Evolutionary conservation across 371 early-diverging fungal species (phyloP).

Genomic region (Mortierella sp.): DNA sequence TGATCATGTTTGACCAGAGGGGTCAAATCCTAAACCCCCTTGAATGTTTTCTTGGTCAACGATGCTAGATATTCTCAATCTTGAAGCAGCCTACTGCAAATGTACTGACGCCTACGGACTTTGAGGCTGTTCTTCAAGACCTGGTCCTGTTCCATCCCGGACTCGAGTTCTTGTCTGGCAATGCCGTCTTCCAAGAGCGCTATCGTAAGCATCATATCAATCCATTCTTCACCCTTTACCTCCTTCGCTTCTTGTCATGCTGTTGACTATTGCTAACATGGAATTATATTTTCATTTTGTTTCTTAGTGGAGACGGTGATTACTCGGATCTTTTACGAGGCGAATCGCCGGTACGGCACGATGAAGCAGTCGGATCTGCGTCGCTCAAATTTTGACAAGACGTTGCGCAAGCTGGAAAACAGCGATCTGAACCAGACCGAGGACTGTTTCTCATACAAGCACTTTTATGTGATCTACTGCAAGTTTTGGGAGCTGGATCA

Average conservation of each 20-base stretch:
- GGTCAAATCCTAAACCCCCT: no score
- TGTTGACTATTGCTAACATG: background rate
- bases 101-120: conserved; percentile 56
- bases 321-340: conserved; percentile 84
- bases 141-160: conserved; percentile 86
- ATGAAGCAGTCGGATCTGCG: conserved; percentile 84
- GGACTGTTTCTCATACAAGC: conserved; percentile 94
- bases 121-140: conserved; percentile 63
- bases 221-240: background rate
- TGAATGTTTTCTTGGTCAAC: no score
- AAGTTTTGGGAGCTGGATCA: conserved; percentile 93
- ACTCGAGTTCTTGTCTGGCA: conserved; percentile 82
- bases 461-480: conserved; percentile 97
- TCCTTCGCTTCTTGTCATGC: background rate
- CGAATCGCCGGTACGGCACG: conserved; percentile 74
- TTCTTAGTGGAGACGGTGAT: conserved; percentile 81
- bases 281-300: conserved; percentile 11
- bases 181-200: conserved; percentile 85
- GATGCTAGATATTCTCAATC: conserved; percentile 27
- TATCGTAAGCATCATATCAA: conserved; percentile 78
- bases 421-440: conserved; percentile 78
- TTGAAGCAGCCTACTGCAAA: conserved; percentile 36
- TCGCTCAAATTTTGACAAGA: conserved; percentile 65
- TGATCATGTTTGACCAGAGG: background rate
- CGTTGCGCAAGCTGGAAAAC: conserved; percentile 73